Evolutionary conservation across 108 stramenopile genomes (phyloP), one percentile per base, ranked within the genome.

Genomic region (Cyclotella choctawhatcheeana): DNA sequence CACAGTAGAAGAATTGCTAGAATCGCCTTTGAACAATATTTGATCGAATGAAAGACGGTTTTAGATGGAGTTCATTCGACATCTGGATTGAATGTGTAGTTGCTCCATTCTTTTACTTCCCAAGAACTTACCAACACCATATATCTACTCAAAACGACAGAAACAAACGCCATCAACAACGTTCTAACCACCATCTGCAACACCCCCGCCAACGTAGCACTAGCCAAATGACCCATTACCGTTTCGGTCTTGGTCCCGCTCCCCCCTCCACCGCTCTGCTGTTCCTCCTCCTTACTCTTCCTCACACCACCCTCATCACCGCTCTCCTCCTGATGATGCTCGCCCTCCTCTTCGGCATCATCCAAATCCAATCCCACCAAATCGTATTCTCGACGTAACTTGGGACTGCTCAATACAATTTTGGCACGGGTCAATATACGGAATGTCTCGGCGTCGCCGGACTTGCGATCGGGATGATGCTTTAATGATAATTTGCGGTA

Each of bases 311-410:
- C 26, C n/a, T 14, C 56, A 24, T 76, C 78, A 27, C 61, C 31
- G 16, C n/a, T n/a, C n/a, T n/a, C n/a, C n/a, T n/a, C n/a, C n/a
- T n/a, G n/a, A n/a, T 72, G 53, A 25, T 70, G 56, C 48, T 64
- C 53, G 13, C 65, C 27, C 12, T 72, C 66, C 2, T 89, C 88
- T 21, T 80, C 90, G 45, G 88, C 93, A 67, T 91, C 93, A 26
- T 94, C 90, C 66, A 94, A 76, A 81, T 94, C 93, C 50, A 94
- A 58, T 14, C 90, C 93, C 33, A 94, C 52, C 58, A 92, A 79
- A 73, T 94, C 93, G 65, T 94, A 94, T 72, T 94, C 88, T 62
- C 87, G 67, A 25, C 89, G 58, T 43, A 94, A 69, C 56, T 90
- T 92, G 13, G 88, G 79, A 71, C 74, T 80, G 60, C 76, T 70